A percentile compares a stretch with the other conserved stretches of the same genome.
Conservation (phyloP, 208 protist species). For the Wallacemonas sp. region DNA sequence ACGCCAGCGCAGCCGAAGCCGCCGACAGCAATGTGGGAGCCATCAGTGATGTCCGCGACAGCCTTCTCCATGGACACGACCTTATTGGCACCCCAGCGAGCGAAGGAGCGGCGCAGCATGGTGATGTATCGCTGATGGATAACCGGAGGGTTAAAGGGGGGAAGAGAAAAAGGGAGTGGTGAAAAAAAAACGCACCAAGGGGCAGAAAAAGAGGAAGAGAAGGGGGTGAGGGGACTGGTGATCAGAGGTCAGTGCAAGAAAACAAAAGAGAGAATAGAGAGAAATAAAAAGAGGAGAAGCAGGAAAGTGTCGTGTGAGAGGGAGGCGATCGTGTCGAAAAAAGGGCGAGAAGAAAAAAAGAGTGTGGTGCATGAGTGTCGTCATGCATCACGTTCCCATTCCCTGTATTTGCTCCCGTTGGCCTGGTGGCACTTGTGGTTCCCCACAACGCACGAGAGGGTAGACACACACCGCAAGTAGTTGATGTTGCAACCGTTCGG, state of each 20-base stretch:
- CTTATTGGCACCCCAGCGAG: conserved; percentile 65
- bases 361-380: no score
- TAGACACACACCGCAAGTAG: no score
- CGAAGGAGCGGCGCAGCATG: conserved; percentile 70
- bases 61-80: conserved; percentile 73
- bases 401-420: no score
- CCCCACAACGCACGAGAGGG: no score
- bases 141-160: background rate
- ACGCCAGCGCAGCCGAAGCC: conserved; percentile 97
- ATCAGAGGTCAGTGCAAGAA: conserved; percentile 8
- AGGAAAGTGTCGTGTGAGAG: conserved; percentile 9
- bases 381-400: no score
- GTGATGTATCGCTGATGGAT: background rate
- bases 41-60: conserved; percentile 69
- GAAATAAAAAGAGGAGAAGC: conserved; percentile 14
- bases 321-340: background rate
- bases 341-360: no score
- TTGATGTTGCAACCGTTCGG: no score
- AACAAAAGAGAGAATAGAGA: conserved; percentile 22
- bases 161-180: background rate
- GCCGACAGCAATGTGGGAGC: conserved; percentile 83
- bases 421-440: no score
- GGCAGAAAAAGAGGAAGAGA: conserved; percentile 1
- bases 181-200: conserved; percentile 5
- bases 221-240: background rate